phyloP scores from a whole-genome alignment of 2,329 filamentous ascomycete species.

The Fusarium foetens region DNA sequence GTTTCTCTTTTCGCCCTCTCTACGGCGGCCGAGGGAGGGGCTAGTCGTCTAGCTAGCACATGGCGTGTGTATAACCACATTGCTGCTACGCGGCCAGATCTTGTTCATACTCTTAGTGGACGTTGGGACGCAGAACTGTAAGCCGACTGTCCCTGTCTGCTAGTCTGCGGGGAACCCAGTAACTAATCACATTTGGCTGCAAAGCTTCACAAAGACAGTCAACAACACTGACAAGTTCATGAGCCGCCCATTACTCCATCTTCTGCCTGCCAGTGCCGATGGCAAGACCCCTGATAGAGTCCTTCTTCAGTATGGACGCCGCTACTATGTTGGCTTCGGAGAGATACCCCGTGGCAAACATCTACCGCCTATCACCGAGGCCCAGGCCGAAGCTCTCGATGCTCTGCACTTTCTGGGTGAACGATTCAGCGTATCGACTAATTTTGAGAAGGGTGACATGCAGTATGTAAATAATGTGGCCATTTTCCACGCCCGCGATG shows the following conservation, averaged over 20 bases:
- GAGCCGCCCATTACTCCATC: background rate
- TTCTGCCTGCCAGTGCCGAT: background rate
- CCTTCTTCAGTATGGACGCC: background rate
- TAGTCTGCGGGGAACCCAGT: background rate
- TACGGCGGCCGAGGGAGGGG: background rate
- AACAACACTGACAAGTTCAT: background rate
- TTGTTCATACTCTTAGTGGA: background rate
- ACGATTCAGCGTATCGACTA: background rate
- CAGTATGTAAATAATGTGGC: background rate
- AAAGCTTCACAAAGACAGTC: background rate
- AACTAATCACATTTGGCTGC: background rate
- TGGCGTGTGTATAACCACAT: background rate
- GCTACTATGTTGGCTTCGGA: background rate
- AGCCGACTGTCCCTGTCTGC: accelerated
- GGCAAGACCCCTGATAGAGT: background rate
- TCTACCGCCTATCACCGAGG: background rate
- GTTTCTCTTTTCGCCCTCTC: background rate
- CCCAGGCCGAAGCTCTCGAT: background rate
- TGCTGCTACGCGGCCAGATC: background rate
- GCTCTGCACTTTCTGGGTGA: background rate
- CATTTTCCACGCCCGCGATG: background rate
- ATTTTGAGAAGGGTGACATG: background rate
- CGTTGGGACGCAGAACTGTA: background rate
- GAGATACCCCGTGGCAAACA: background rate
- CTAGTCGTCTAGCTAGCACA: background rate